phyloP scores from a whole-genome alignment of 352 stramenopile genomes.

The Saprolegnia diclina region DNA sequence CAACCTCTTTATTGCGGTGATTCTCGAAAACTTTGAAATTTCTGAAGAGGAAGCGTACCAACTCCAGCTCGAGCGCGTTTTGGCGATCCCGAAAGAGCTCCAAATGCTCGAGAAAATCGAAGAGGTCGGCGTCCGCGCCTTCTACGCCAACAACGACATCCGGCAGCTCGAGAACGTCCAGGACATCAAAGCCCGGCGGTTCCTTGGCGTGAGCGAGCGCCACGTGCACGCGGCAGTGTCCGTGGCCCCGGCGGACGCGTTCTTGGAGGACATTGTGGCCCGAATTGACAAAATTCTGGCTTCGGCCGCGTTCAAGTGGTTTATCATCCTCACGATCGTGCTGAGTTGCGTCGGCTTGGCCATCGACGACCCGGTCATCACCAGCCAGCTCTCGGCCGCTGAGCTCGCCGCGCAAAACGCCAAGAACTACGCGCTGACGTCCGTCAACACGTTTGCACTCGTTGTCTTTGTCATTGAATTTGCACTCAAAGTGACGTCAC shows the following conservation, averaged over 20 bases:
- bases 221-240: neutral
- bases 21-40: slow-evolving; percentile 73
- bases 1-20: slow-evolving; percentile 79
- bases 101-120: slow-evolving; percentile 81
- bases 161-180: slow-evolving; percentile 73
- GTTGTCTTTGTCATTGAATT: slow-evolving; percentile 55
- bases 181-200: slow-evolving; percentile 73
- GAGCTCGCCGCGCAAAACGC: slow-evolving; percentile 28
- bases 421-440: slow-evolving; percentile 29
- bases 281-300: neutral
- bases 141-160: slow-evolving; percentile 46
- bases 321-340: slow-evolving; percentile 46
- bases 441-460: slow-evolving; percentile 45
- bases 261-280: neutral
- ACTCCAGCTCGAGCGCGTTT: slow-evolving; percentile 74
- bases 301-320: neutral
- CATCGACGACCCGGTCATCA: slow-evolving; percentile 67
- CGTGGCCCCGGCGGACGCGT: neutral
- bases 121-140: slow-evolving; percentile 64
- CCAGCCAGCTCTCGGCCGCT: slow-evolving; percentile 35
- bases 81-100: slow-evolving; percentile 73
- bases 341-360: slow-evolving; percentile 62
- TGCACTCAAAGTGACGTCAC: slow-evolving; percentile 45
- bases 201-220: slow-evolving; percentile 41
- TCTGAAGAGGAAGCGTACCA: slow-evolving; percentile 77